Evolutionary conservation across 2,329 filamentous ascomycete genomes (phyloP), one percentile per base, ranked within the genome.

Genomic region (Thermothelomyces thermophilus): DNA sequence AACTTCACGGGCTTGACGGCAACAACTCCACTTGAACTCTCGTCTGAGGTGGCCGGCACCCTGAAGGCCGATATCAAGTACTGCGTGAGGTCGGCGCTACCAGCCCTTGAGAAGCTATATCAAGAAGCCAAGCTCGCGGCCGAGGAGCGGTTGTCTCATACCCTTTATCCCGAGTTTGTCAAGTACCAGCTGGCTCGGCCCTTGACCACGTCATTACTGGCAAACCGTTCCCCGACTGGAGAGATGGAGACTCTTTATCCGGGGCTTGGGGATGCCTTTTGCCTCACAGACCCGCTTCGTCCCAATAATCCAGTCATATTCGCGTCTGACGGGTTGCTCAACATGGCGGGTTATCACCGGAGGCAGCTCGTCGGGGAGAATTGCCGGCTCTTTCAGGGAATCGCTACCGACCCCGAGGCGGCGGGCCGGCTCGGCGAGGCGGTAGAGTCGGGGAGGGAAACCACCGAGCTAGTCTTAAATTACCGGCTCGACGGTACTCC

Each of bases 221-320:
- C 67, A 5, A 54, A 45, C 24, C 53, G 52, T 22, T 51, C 56
- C 7, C 30, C 63, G 1, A 54, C 57, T 1, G 62, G 62, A n/a
- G 62, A 64, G 17, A 62, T 36, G 20, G 39, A 64, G 2, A 62
- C 64, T 5, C 59, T 67, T 44, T 82, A 74, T 46, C 72, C 73
- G 2, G 80, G 80, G 0, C 68, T 83, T 0, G 79, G 77, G 8
- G 71, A 77, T 42, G 77, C 77, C 19, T 82, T 83, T 55, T 79
- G 77, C 49, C 60, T 83, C 14, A 79, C 75, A 0, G 74, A 82
- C 56, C 74, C 75, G 0, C 58, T 64, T 4, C 66, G 68, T 37
- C 66, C 70, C 0, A 74, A 78, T 43, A 77, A 77, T 51, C 73
- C 76, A 3, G 72, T 78, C 50, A 57, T 72, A 1, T 75, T 63